Conservation (phyloP, 345 rosid genomes). For the Citrus hindsii region DNA sequence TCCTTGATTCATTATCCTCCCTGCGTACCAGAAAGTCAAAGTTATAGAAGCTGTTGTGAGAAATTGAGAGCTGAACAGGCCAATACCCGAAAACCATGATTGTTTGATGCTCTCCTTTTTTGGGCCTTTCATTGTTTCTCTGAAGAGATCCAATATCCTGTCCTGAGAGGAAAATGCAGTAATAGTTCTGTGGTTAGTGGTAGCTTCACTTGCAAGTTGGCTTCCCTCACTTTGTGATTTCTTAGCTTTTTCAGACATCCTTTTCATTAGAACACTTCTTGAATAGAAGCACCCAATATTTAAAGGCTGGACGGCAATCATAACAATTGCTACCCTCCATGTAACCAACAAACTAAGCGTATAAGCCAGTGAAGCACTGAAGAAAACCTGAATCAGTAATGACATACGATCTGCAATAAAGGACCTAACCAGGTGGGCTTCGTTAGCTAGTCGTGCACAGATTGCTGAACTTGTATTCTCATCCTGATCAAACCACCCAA, state of each 20-base stretch:
- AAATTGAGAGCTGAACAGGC: slow-evolving; percentile 42
- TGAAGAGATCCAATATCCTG: slow-evolving; percentile 32
- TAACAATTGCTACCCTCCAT: slow-evolving; percentile 44
- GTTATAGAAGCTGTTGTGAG: slow-evolving; percentile 35
- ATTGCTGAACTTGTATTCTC: slow-evolving; percentile 48
- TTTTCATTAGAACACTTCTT: slow-evolving; percentile 44
- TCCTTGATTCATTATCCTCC: slow-evolving; percentile 38
- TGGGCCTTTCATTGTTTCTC: slow-evolving; percentile 34
- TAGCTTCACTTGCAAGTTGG: slow-evolving; percentile 50
- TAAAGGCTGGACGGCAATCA: slow-evolving; percentile 48
- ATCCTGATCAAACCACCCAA: slow-evolving; percentile 50
- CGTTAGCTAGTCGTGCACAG: slow-evolving; percentile 37
- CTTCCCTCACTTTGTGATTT: slow-evolving; percentile 39
- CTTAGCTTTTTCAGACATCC: slow-evolving; percentile 40
- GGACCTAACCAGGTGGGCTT: slow-evolving; percentile 40
- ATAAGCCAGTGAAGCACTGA: slow-evolving; percentile 36
- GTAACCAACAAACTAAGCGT: slow-evolving; percentile 28
- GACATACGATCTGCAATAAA: slow-evolving; percentile 40
- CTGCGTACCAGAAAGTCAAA: slow-evolving; percentile 48
- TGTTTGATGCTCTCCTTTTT: slow-evolving; percentile 37
- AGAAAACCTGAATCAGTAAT: slow-evolving; percentile 35
- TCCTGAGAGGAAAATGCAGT: slow-evolving; percentile 48
- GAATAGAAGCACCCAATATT: slow-evolving; percentile 39
- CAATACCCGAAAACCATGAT: slow-evolving; percentile 48
- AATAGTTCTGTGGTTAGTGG: slow-evolving; percentile 45